phyloP scores from a whole-genome alignment of 768 basidiomycete genomes.

The Pleurotus cornucopiae region DNA sequence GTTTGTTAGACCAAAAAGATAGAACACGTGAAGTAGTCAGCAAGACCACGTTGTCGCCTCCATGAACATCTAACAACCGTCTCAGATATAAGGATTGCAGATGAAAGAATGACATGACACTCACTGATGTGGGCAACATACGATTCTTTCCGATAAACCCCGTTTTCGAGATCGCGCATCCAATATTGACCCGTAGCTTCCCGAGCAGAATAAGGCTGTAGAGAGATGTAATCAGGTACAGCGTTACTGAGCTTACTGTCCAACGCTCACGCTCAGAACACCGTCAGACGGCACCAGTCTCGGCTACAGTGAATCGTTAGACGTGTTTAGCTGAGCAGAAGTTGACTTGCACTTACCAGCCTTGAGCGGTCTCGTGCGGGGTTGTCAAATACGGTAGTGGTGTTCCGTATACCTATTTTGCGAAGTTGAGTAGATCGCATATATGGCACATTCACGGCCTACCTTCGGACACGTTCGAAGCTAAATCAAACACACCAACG shows the following conservation, averaged over 20 bases:
- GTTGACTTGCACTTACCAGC: constrained; percentile 43
- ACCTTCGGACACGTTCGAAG: constrained; percentile 94
- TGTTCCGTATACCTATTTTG: constrained; percentile 84
- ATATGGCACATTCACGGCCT: not conserved
- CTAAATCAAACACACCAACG: constrained; percentile 94
- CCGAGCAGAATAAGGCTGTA: constrained; percentile 80
- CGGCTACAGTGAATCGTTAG: constrained; percentile 43
- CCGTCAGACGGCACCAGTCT: constrained; percentile 85
- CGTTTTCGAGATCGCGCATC: constrained; percentile 93
- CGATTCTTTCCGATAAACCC: constrained; percentile 74
- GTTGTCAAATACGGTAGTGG: constrained; percentile 96
- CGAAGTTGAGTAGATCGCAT: too few species aligned
- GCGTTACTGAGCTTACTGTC: too few species aligned
- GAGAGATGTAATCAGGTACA: too few species aligned
- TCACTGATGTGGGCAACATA: constrained; percentile 93
- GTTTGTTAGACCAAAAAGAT: constrained; percentile 80
- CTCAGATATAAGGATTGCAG: constrained; percentile 5
- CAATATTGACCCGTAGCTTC: constrained; percentile 95
- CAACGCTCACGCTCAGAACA: constrained; percentile 68
- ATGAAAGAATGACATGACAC: constrained; percentile 17
- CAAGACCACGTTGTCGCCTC: constrained; percentile 75
- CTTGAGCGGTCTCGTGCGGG: constrained; percentile 85
- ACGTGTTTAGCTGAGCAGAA: not conserved
- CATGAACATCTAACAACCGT: constrained; percentile 56
- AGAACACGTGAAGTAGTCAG: constrained; percentile 78